Conservation (phyloP, 1,139 yeast species). For the Yamadazyma diddensiae region DNA sequence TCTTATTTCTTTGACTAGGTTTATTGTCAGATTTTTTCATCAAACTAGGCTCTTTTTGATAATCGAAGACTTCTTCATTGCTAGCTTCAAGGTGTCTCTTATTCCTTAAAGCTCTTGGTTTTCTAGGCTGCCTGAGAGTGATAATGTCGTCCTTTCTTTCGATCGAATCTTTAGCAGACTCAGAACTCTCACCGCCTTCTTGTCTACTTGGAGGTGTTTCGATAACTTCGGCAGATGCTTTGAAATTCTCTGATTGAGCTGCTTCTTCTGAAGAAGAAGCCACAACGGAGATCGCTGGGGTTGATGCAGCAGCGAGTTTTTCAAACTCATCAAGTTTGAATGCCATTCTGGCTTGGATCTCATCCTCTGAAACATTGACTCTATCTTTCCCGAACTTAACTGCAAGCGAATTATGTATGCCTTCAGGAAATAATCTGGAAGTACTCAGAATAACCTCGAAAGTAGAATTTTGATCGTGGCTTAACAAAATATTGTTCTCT, state of each 20-base stretch:
- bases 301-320: constrained; percentile 2
- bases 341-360: constrained; percentile 5
- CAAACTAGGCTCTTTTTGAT: constrained; percentile 27
- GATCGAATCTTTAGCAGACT: too few relatives aligned
- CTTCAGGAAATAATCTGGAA: constrained; percentile 4
- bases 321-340: constrained; percentile 4
- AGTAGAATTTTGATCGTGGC: background rate
- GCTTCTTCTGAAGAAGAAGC: too few relatives aligned
- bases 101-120: constrained; percentile 11
- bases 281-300: too few relatives aligned
- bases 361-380: constrained; percentile 1
- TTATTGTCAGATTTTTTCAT: constrained; percentile 19
- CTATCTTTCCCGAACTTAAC: constrained; percentile 7
- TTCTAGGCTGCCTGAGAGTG: constrained; percentile 40
- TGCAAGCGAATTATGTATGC: constrained; percentile 4
- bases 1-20: constrained; percentile 25
- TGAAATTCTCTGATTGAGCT: too few relatives aligned
- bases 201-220: too few relatives aligned
- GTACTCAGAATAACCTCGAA: background rate
- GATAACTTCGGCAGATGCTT: too few relatives aligned
- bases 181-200: too few relatives aligned
- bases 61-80: constrained; percentile 38
- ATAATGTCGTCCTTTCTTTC: constrained; percentile 52
- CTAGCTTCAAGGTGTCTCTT: constrained; percentile 10
- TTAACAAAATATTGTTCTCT: constrained; percentile 8